Percentiles rank a stretch among this genome's conserved stretches.
Conservation (phyloP, 306 rosid genomes). For the Cajanus cajan region DNA sequence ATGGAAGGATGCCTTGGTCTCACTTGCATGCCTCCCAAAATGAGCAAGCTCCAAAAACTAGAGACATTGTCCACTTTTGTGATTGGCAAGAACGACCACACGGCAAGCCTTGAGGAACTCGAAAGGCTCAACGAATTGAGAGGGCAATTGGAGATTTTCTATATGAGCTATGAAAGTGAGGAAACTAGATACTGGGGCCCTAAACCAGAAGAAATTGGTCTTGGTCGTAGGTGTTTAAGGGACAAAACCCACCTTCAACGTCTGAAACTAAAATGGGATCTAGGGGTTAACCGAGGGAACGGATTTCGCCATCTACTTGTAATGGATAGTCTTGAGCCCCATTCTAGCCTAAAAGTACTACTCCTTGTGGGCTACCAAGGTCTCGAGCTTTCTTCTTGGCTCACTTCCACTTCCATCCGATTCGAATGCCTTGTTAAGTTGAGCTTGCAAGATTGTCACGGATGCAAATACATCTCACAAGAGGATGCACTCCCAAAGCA, state of each 20-base stretch:
- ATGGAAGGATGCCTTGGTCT: background rate
- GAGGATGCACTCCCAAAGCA: background rate
- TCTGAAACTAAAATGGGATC: background rate
- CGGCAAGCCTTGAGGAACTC: background rate
- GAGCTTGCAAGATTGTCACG: background rate
- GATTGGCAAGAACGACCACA: background rate
- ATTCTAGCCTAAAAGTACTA: background rate
- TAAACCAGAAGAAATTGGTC: too few species aligned
- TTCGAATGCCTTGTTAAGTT: background rate
- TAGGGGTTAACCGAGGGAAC: too few species aligned
- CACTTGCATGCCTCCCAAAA: background rate
- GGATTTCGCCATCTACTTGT: too few species aligned
- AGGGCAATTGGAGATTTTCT: background rate
- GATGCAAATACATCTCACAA: background rate
- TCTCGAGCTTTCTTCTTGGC: background rate
- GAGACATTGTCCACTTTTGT: slow-evolving; percentile 4
- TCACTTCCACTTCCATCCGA: background rate
- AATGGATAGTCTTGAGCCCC: background rate
- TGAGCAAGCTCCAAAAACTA: background rate
- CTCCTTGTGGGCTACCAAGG: background rate
- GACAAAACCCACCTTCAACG: too few species aligned
- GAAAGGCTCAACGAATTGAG: background rate
- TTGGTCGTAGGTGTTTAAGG: too few species aligned
- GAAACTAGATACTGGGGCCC: too few species aligned
- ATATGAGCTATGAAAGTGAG: background rate